phyloP scores from a whole-genome alignment of 2,329 filamentous ascomycete species.

The Calonectria pteridis region DNA sequence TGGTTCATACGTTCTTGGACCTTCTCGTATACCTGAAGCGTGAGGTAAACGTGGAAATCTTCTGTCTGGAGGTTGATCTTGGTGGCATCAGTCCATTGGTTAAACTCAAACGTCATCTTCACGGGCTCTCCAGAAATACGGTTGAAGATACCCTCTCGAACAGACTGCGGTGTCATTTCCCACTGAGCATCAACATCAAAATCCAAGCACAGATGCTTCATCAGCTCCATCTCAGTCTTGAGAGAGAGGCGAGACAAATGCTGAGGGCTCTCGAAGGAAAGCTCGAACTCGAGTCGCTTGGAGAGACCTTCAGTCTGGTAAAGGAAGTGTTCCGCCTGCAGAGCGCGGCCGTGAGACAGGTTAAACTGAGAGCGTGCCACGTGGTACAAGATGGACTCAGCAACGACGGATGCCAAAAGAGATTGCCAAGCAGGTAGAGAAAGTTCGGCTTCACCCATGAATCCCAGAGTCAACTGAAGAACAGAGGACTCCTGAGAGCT shows the following conservation, averaged over 20 bases:
- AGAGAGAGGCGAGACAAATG: slow-evolving; percentile 18
- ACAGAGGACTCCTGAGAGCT: slow-evolving; percentile 8
- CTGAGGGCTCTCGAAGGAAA: slow-evolving; percentile 19
- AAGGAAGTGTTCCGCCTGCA: slow-evolving; percentile 30
- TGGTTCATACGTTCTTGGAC: slow-evolving; percentile 18
- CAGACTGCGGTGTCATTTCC: slow-evolving; percentile 23
- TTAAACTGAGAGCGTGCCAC: slow-evolving; percentile 24
- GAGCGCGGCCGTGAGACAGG: slow-evolving; percentile 17
- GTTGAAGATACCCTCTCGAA: slow-evolving; percentile 21
- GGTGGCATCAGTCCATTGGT: slow-evolving; percentile 9
- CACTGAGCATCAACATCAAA: slow-evolving; percentile 26
- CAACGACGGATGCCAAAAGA: slow-evolving; percentile 15
- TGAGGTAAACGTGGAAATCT: slow-evolving; percentile 28
- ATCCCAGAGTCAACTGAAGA: slow-evolving; percentile 14
- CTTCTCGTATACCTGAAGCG: slow-evolving; percentile 24
- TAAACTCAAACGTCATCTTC: slow-evolving; percentile 16
- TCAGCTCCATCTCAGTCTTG: slow-evolving; percentile 28
- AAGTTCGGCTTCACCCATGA: slow-evolving; percentile 23
- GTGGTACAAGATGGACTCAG: slow-evolving; percentile 25
- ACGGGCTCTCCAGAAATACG: slow-evolving; percentile 24
- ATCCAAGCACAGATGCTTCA: slow-evolving; percentile 28
- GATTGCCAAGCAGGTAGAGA: slow-evolving; percentile 22
- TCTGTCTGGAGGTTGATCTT: slow-evolving; percentile 20
- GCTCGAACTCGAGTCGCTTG: slow-evolving; percentile 27
- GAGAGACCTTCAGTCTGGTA: slow-evolving; percentile 16